Evolutionary conservation across 2,329 filamentous ascomycete species (phyloP).

Genomic region (Paecilomyces formosus): DNA sequence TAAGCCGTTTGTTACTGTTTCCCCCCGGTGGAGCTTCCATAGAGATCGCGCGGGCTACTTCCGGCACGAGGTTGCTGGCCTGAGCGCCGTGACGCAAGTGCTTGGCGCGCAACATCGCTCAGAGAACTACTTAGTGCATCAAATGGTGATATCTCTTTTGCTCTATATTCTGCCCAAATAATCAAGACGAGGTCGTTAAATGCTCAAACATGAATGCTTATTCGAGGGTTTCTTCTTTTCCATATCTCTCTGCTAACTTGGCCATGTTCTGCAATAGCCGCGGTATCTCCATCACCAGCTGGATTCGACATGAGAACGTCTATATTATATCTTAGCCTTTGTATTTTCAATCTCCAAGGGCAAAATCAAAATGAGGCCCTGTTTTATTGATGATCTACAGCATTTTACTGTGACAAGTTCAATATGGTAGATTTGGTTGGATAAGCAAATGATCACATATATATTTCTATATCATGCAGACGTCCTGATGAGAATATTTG

Average conservation of each 20-base stretch:
- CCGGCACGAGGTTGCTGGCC: not conserved
- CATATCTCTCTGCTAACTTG: not conserved
- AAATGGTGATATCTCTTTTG: too few species aligned
- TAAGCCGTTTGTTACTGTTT: not conserved
- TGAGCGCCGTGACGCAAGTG: not conserved
- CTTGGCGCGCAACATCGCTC: not conserved
- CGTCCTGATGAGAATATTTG: not conserved
- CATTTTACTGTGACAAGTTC: not conserved
- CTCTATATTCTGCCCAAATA: not conserved
- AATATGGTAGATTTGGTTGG: not conserved
- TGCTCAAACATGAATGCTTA: not conserved
- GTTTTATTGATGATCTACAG: not conserved
- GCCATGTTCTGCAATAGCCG: not conserved
- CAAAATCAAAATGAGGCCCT: not conserved
- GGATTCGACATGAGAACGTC: not conserved
- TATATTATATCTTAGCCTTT: not conserved
- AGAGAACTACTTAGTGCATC: too few species aligned
- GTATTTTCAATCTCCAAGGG: not conserved
- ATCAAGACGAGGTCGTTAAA: not conserved
- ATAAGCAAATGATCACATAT: not conserved
- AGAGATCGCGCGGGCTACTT: not conserved
- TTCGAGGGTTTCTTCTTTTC: not conserved
- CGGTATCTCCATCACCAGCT: not conserved
- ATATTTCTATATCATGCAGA: not conserved
- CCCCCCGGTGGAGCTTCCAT: not conserved